Base-by-base conservation (phyloP, 2,329 filamentous ascomycete genomes). In the Stachybotrys chlorohalonatus region DNA sequence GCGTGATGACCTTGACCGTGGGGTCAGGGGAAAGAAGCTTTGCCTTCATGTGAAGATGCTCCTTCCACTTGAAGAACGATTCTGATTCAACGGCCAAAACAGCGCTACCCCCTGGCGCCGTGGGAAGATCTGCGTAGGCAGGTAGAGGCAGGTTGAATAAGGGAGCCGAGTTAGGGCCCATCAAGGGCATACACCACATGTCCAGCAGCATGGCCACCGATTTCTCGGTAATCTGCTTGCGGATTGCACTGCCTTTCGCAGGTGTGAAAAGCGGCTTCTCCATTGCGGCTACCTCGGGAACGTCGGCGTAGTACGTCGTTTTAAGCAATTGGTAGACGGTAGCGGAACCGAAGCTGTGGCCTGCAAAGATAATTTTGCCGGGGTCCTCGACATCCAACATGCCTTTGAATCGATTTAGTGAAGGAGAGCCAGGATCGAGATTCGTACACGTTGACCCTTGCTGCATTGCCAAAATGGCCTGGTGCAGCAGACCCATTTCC, bases 301-400 rank as follows among this genome's bases (percentile, higher is more conserved):
- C 63, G 46, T 71, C 73, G 11, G 79, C 77, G 70, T 91, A 90
- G 73, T 85, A 93, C 11, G 86, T 83, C 52, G 82, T 87, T 73
- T 95, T 95, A 52, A 93, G 73, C 54, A 95, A 81, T 65, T 95
- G 90, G 2, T 87, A 78, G 17, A 83, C 76, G 0, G 87, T 90
- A 1, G 88, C 81, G 1, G 85, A 86, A 24, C 90, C 90, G 60
- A 95, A 95, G 16, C 86, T 90, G 68, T 95, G 90, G 5, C 90
- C 90, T 0, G 81, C 82, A 66, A 89, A 93, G 47, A 85, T 81
- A 49, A 95, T 83, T 53, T 79, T 82, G 1, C 90, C 90, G 0
- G 89, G 88, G 8, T 80, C 76, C 56, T 85, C 82, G 5, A 95
- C 78, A 58, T 89, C 79, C 50, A 94, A 76, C 53, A 73, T 73